A percentile compares a stretch with the other conserved stretches of the same genome.
Evolutionary conservation across 352 stramenopile species (phyloP).

Genomic region (Elongisporangium undulatum): DNA sequence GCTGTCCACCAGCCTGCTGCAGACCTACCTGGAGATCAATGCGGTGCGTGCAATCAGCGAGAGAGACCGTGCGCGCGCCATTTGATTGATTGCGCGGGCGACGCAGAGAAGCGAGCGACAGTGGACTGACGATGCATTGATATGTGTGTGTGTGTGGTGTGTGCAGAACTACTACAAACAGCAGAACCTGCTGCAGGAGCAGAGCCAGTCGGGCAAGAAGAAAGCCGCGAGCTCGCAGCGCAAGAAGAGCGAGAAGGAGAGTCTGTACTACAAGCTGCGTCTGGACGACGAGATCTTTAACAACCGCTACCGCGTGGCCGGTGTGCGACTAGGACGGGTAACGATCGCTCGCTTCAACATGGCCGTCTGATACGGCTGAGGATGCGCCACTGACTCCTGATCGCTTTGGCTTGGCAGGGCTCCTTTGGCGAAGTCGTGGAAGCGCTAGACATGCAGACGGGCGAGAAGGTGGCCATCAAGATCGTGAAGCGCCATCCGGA

Average conservation of each 20-base stretch:
- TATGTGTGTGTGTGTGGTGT: slow-evolving; percentile 4
- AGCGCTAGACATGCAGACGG: slow-evolving; percentile 66
- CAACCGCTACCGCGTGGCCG: slow-evolving; percentile 71
- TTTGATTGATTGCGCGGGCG: not conserved
- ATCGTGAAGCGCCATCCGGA: slow-evolving; percentile 99
- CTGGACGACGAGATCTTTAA: slow-evolving; percentile 68
- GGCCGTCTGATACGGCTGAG: not conserved
- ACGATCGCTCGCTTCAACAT: not conserved
- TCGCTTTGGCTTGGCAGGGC: slow-evolving; percentile 27
- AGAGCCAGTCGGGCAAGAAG: slow-evolving; percentile 47
- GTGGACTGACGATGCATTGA: slow-evolving; percentile 3
- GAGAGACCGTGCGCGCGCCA: not conserved
- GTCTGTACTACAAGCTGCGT: slow-evolving; percentile 53
- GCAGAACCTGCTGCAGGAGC: slow-evolving; percentile 50
- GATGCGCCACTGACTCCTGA: not conserved
- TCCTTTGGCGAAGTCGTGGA: slow-evolving; percentile 85
- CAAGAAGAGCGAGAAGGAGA: slow-evolving; percentile 23
- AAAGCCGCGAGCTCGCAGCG: slow-evolving; percentile 27
- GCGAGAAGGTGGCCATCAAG: slow-evolving; percentile 96
- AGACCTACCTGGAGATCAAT: slow-evolving; percentile 98
- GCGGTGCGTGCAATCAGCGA: slow-evolving; percentile 23
- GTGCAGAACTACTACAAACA: slow-evolving; percentile 82
- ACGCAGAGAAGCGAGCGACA: not conserved
- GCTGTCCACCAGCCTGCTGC: slow-evolving; percentile 92
- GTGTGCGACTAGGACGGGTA: slow-evolving; percentile 73